Evolutionary conservation across 1,284 basidiomycete genomes (phyloP), one percentile per base, ranked within the genome.

Genomic region (Rhodotorula sp.): DNA sequence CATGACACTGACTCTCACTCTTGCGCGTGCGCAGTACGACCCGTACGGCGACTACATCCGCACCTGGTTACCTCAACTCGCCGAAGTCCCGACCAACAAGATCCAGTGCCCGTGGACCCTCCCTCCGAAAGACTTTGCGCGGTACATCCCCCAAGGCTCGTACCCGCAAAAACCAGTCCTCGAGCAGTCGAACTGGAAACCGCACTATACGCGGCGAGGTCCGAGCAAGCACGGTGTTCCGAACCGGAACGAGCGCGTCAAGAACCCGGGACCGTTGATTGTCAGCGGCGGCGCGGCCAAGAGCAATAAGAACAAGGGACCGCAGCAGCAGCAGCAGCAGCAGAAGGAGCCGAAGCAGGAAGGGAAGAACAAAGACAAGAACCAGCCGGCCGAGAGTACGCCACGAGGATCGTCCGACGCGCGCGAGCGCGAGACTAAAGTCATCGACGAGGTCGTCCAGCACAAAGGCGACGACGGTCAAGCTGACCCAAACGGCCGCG

Each of bases 21-120:
- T 20, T 15, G 0, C 43, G 23, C 52, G 12, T 34, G 2, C 54
- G 26, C 29, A 72, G 69, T 86, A 86, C 79, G 85, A 86, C 73
- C 79, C 82, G 4, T 69, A 83, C n/a, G 84, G 82, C 21, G 81
- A 84, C 47, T 86, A 85, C 75, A 82, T 86, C 72, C 80, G 81
- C 70, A 78, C 80, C 31, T 87, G 86, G 85, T 78, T 86, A 3
- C 84, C 84, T 0, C 81, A 83, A 63, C 81, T 86, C 39, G 78
- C 80, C 48, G 77, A 80, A 23, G 76, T 86, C 51, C 80, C 80
- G 29, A 56, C 77, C 18, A 69, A 76, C 60, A 76, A 76, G 48
- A 76, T 83, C 20, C 82, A 83, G 65, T 70, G 69, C 14, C 78
- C 78, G n/a, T 79, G 78, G 78, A 67, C 72, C 23, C 56, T 79